Evolutionary conservation across 2,329 filamentous ascomycete genomes (phyloP), one percentile per base, ranked within the genome.

Genomic region (Claviceps humidiphila): DNA sequence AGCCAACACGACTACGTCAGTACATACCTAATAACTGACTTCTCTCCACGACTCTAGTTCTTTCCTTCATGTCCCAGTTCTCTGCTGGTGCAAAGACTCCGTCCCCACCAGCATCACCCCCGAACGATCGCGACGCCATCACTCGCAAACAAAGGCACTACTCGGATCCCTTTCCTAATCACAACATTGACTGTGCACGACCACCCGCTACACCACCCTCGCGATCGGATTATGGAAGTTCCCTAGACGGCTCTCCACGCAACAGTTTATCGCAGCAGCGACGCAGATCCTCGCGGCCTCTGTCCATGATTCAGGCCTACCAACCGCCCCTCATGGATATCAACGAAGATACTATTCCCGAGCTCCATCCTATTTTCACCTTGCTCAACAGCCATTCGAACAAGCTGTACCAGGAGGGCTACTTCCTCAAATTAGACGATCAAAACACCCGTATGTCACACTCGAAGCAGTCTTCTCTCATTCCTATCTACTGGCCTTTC

Each of bases 381-480:
- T 93, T 89, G 64, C 78, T 98, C 58, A 97, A 95, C 71, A 93
- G 85, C 69, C 93, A 98, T 67, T 85, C 82, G 53, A 96, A 96
- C 69, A 97, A 97, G 71, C 74, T 97, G 52, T 98, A 97, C 66
- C 90, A 96, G 60, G 93, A 98, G 71, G 93, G 93, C 40, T 98
- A 97, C 64, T 97, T 98, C 59, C 71, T 98, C 60, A 98, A 97
- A 70, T 74, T 98, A 48, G 91, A 96, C 67, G 93, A 98, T 68
- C 82, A 95, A 60, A 94, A 97, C 63, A 84, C 82, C 52, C 84
- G 90, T 95, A 78, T 61, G 88, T 42, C 17, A 80, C 54, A 38
- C 30, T 42, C 22, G 24, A 49, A 46, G 20, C 48, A 22, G 26
- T 43, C 42, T 52, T 45, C 4, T 41, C n/a, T 45, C 20, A 42